A percentile compares a stretch with the other conserved stretches of the same genome.
These are phyloP conservation scores for Rickenella mellea DNA, from an alignment of 768 basidiomycete species.

Conservation along the genomic window DNA sequence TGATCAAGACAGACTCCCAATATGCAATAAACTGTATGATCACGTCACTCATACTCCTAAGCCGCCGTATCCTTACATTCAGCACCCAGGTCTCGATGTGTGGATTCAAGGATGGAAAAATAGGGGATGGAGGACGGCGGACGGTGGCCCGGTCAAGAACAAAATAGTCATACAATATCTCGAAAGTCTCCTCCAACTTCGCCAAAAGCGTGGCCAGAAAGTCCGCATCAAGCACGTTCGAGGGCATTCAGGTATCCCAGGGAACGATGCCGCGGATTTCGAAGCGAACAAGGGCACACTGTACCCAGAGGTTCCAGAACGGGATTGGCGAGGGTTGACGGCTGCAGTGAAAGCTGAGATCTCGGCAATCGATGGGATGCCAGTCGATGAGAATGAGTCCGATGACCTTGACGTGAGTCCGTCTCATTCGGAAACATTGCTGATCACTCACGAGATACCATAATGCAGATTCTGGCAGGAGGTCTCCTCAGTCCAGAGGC, in stretches of 20 bases:
- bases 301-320: conserved; percentile 32
- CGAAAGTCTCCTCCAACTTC: conserved; percentile 45
- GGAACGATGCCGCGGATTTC: conserved; percentile 82
- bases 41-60: too few species aligned
- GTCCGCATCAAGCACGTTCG: conserved; percentile 65
- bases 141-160: conserved; percentile 63
- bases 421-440: too few species aligned
- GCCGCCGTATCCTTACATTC: too few species aligned
- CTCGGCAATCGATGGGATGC: too few species aligned
- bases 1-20: conserved; percentile 80
- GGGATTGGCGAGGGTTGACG: too few species aligned
- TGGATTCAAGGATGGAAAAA: conserved; percentile 66
- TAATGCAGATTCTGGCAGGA: too few species aligned
- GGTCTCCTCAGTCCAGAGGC: too few species aligned
- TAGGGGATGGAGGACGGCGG: conserved; percentile 39
- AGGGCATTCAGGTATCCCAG: conserved; percentile 67
- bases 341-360: too few species aligned
- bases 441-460: too few species aligned
- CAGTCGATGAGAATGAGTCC: too few species aligned
- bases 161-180: conserved; percentile 61
- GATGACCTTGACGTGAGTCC: too few species aligned
- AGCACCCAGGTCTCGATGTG: conserved; percentile 43
- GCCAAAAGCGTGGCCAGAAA: conserved; percentile 39
- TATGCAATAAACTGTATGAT: conserved; percentile 82
- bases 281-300: conserved; percentile 54